These are phyloP conservation scores for Taphrina sp. DNA, from an alignment of 1,139 yeast genomes.

Conservation along the genomic window DNA sequence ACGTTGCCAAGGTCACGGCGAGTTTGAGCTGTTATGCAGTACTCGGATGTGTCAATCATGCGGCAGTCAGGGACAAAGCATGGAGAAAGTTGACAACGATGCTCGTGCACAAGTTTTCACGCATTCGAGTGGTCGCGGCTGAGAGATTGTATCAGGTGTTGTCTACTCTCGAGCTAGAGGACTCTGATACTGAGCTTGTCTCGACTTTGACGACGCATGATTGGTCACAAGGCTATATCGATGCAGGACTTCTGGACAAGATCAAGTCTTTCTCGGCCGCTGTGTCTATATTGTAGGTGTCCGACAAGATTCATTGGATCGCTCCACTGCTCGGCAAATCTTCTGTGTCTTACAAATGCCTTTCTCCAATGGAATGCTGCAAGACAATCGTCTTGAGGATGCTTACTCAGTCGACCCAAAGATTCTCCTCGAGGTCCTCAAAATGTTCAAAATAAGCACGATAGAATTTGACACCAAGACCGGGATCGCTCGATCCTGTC, in stretches of 20 bases:
- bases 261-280: too few relatives aligned
- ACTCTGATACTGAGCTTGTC: not conserved
- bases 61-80: not conserved
- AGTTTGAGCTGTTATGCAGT: constrained; percentile 6
- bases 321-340: too few relatives aligned
- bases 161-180: constrained; percentile 2
- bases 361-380: too few relatives aligned
- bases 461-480: constrained; percentile 36
- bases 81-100: constrained; percentile 21
- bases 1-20: constrained; percentile 24
- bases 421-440: constrained; percentile 32
- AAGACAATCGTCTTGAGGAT: not conserved
- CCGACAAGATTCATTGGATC: too few relatives aligned
- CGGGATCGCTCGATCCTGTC: constrained; percentile 59
- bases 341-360: too few relatives aligned
- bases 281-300: too few relatives aligned
- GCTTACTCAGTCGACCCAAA: constrained; percentile 34
- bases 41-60: not conserved
- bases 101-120: constrained; percentile 12
- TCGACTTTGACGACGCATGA: not conserved
- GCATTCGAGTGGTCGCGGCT: constrained; percentile 20
- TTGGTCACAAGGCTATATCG: not conserved
- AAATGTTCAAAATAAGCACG: constrained; percentile 36
- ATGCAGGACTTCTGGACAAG: too few relatives aligned
- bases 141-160: constrained; percentile 10